A percentile compares a stretch with the other conserved stretches of the same genome.
Conservation (phyloP, 345 rosid species). For the Moricandia arvensis region DNA sequence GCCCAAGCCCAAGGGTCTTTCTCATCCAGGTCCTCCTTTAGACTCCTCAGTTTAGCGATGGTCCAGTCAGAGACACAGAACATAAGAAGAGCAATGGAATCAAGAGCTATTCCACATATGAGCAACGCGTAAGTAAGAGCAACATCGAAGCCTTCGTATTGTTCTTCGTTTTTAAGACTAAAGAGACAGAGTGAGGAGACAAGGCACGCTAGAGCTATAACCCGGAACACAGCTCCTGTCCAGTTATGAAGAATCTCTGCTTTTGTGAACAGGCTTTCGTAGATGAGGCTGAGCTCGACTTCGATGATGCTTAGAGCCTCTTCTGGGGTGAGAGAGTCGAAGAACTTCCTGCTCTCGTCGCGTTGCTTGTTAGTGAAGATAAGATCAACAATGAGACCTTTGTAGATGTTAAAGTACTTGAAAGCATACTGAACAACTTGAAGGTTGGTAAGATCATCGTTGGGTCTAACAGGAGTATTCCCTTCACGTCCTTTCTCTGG, state of each 20-base stretch:
- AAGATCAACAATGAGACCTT: slow-evolving; percentile 44
- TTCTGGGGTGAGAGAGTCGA: not conserved
- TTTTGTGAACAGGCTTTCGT: slow-evolving; percentile 52
- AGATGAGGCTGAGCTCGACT: slow-evolving; percentile 46
- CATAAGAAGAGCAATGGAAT: slow-evolving; percentile 47
- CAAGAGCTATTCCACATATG: slow-evolving; percentile 55
- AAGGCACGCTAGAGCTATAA: slow-evolving; percentile 34
- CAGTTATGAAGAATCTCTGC: slow-evolving; percentile 22
- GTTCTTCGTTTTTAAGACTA: slow-evolving; percentile 23
- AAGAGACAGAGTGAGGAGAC: slow-evolving; percentile 44
- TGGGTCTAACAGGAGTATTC: not conserved
- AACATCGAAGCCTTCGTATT: slow-evolving; percentile 42
- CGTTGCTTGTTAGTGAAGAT: slow-evolving; percentile 25
- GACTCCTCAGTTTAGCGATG: slow-evolving; percentile 22
- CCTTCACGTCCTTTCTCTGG: slow-evolving; percentile 27
- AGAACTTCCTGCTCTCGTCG: slow-evolving; percentile 22
- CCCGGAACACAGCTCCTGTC: slow-evolving; percentile 32
- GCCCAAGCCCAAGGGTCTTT: not conserved
- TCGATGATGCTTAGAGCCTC: slow-evolving; percentile 43
- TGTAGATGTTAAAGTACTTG: slow-evolving; percentile 38
- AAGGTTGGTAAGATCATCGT: not conserved
- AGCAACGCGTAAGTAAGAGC: slow-evolving; percentile 56
- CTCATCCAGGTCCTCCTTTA: slow-evolving; percentile 16
- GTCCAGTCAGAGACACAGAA: slow-evolving; percentile 62
- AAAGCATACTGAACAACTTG: slow-evolving; percentile 36